phyloP scores from a whole-genome alignment of 2,329 filamentous ascomycete species.

The Apiospora koreana region DNA sequence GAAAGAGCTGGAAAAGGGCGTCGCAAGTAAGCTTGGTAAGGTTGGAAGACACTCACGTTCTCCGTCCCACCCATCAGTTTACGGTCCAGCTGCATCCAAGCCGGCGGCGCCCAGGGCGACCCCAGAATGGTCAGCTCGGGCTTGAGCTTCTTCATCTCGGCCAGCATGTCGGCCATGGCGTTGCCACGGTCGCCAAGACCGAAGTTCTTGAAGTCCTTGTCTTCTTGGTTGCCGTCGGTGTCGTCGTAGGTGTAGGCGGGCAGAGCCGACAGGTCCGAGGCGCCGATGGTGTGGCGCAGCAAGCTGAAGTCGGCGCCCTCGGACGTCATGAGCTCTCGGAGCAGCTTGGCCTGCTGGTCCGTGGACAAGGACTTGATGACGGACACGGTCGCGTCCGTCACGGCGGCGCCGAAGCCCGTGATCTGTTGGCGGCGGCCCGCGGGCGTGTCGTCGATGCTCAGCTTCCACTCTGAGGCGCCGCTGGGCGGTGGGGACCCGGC shows the following conservation, averaged over 20 bases:
- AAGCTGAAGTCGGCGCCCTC: constrained; percentile 40
- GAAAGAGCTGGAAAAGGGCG: too few species aligned
- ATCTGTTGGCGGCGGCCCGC: constrained; percentile 40
- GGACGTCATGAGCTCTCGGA: constrained; percentile 37
- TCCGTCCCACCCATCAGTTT: constrained; percentile 15
- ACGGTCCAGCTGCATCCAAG: constrained; percentile 43
- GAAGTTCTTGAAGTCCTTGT: constrained; percentile 30
- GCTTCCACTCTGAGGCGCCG: constrained; percentile 36
- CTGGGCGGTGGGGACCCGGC: constrained; percentile 30
- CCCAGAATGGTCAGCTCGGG: constrained; percentile 39
- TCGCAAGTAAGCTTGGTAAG: too few species aligned
- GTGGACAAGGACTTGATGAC: constrained; percentile 37
- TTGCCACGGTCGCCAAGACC: constrained; percentile 39
- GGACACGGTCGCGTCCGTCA: constrained; percentile 43
- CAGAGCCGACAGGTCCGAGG: constrained; percentile 40
- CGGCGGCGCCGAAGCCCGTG: constrained; percentile 43
- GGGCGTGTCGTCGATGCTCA: constrained; percentile 40
- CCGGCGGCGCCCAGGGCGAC: constrained; percentile 41
- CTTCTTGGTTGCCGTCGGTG: constrained; percentile 31
- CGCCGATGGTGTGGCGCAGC: constrained; percentile 41
- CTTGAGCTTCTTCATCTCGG: constrained; percentile 36
- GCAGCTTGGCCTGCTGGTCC: constrained; percentile 31
- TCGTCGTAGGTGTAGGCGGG: constrained; percentile 44
- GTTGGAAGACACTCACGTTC: neutral
- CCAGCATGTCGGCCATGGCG: constrained; percentile 39